These are phyloP conservation scores for Colletotrichum sp. DNA, from an alignment of 2,329 filamentous ascomycete genomes.

Conservation along the genomic window DNA sequence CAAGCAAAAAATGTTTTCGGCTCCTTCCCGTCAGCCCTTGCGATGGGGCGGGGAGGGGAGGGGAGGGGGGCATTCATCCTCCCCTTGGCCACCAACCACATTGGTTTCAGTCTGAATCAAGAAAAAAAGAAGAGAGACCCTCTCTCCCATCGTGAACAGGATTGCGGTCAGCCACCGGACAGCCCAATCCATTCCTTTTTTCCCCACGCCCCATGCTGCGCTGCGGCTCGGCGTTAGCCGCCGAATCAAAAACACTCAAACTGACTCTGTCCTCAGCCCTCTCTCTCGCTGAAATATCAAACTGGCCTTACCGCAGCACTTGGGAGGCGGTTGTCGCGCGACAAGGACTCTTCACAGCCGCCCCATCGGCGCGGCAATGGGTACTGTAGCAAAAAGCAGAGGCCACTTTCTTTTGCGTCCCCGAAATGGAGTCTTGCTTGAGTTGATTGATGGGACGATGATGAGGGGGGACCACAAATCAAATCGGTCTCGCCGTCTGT, in stretches of 20 bases:
- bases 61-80: not conserved
- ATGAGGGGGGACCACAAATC: not conserved
- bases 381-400: not conserved
- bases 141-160: not conserved
- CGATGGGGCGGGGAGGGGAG: not conserved
- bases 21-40: not conserved
- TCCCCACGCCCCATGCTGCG: not conserved
- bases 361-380: not conserved
- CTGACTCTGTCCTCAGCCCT: not conserved
- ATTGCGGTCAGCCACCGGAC: not conserved
- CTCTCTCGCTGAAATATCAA: not conserved
- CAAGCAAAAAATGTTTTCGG: slow-evolving; percentile 1
- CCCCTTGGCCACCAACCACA: not conserved
- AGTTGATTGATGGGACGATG: not conserved
- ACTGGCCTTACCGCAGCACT: not conserved
- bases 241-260: not conserved
- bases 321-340: not conserved
- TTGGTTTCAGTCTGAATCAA: slow-evolving; percentile 9
- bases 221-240: slow-evolving; percentile 9
- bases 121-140: not conserved
- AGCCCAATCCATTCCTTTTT: not conserved
- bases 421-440: not conserved
- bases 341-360: not conserved
- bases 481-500: not conserved
- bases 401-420: not conserved